Percentiles rank a stretch among this genome's conserved stretches.
Evolutionary conservation across 345 rosid species (phyloP).

Genomic region (Citrus trifoliata): DNA sequence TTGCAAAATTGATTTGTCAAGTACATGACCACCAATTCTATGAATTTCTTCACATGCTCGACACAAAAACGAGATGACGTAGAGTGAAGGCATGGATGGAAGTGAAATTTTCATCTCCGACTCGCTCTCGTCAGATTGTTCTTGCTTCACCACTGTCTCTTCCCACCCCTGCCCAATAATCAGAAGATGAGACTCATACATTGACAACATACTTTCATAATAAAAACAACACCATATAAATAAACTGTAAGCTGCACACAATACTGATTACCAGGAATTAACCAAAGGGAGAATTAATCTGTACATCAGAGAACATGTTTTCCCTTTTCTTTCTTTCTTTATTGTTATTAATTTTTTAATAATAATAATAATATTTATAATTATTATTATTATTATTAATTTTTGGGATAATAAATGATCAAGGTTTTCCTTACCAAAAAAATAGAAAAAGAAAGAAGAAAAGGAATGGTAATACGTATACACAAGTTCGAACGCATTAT

Average conservation of each 20-base stretch:
- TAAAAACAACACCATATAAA: conserved; percentile 3
- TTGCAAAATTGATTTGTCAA: conserved; percentile 79
- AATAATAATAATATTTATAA: too few species aligned
- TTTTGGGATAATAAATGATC: neutral
- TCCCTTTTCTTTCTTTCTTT: too few species aligned
- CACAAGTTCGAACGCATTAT: neutral
- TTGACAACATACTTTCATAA: neutral
- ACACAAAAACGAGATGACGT: conserved; percentile 80
- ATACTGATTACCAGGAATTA: neutral
- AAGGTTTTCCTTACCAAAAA: neutral
- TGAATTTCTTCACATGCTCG: conserved; percentile 98
- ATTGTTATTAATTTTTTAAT: too few species aligned
- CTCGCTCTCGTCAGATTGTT: conserved; percentile 55
- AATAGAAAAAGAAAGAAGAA: neutral
- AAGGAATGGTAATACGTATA: neutral
- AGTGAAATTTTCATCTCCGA: conserved; percentile 89
- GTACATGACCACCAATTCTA: conserved; percentile 96
- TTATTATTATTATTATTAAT: too few species aligned
- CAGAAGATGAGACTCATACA: conserved; percentile 14
- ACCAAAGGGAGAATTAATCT: neutral
- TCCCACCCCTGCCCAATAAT: conserved; percentile 87
- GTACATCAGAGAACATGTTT: neutral
- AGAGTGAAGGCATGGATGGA: conserved; percentile 94
- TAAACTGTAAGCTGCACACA: neutral
- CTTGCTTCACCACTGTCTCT: conserved; percentile 85